Base-by-base conservation (phyloP, 257 asterid species). In the Fraxinus quadrangulata region DNA sequence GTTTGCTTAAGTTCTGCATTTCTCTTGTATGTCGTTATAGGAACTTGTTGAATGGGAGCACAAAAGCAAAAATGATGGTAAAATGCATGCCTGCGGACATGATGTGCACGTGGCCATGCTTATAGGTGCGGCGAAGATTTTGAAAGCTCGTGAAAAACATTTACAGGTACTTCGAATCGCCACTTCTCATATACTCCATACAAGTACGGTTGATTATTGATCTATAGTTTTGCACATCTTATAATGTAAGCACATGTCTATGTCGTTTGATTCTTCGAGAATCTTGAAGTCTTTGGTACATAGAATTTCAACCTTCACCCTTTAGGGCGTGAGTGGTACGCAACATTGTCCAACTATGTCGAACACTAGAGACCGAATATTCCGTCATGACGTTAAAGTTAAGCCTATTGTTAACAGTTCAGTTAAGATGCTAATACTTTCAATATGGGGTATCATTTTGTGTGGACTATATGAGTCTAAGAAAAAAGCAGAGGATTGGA, bases 41-140 rank as follows among this genome's bases (percentile, higher is more conserved):
- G 96, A 91, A 85, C 87, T 85, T n/a, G 90, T 88, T 74, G 94
- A 89, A 63, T 91, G 96, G 94, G 88, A 86, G 84, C 90, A 89
- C 86, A 89, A 88, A 78, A 91, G 96, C 85, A 86, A 77, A 75
- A 84, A 83, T 54, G 81, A 84, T 0, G 96, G 96, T 70, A 91
- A 86, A 78, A 91, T 91, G 96, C 96, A 91, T 59, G 96, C 96
- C 23, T 91, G 96, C 30, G 96, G 96, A 0, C 96, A 91, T 79
- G 96, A 91, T 5, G 96, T 92, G 19, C 96, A 91, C 11, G 92
- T 86, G 69, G 89, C 96, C 13, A 91, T 91, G 96, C 94, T 91
- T 36, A 21, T 89, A 0, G 96, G 96, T 13, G 96, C 94, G 0
- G 92, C 96, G 6, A 84, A 79, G 76, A 91, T 89, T 72, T 78